Evolutionary conservation across 176 grass and related monocot genomes (phyloP).

Genomic region (Musa itinerans): DNA sequence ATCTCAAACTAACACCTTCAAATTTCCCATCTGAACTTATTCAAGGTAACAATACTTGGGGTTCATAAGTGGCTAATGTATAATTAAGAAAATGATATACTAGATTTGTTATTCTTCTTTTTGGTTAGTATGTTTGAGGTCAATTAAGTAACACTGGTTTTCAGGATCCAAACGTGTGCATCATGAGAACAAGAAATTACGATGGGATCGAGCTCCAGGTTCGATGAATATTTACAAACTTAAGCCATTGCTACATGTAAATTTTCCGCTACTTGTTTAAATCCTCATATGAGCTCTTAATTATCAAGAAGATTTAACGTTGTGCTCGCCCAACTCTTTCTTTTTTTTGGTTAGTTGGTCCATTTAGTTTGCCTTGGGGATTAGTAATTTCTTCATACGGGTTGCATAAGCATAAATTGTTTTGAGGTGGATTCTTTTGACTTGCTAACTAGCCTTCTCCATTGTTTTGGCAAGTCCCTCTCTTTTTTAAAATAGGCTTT

Average conservation of each 20-base stretch:
- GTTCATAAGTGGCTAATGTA: conserved; percentile 1
- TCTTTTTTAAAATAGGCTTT: too few relatives aligned
- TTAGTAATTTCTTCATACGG: neutral
- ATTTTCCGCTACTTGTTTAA: neutral
- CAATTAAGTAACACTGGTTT: conserved; percentile 1
- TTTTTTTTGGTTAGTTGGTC: neutral
- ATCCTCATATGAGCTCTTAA: neutral
- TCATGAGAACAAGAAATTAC: conserved; percentile 45
- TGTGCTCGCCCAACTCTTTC: neutral
- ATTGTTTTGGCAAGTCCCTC: too few relatives aligned
- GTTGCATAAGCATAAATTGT: neutral
- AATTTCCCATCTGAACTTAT: conserved; percentile 61
- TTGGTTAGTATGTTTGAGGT: neutral
- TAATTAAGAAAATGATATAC: neutral
- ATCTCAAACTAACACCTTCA: conserved; percentile 35
- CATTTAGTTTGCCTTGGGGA: neutral
- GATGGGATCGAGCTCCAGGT: conserved; percentile 59
- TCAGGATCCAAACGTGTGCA: conserved; percentile 33
- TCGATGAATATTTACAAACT: conserved; percentile 11
- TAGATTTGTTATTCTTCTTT: conserved; percentile 8
- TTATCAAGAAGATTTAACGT: neutral
- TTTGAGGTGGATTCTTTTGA: neutral
- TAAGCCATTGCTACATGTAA: neutral
- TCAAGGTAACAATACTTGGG: conserved; percentile 27
- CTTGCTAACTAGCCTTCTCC: too few relatives aligned